These are phyloP conservation scores for Mucor plumbeus DNA, from an alignment of 371 early-diverging fungal species.

Conservation along the genomic window DNA sequence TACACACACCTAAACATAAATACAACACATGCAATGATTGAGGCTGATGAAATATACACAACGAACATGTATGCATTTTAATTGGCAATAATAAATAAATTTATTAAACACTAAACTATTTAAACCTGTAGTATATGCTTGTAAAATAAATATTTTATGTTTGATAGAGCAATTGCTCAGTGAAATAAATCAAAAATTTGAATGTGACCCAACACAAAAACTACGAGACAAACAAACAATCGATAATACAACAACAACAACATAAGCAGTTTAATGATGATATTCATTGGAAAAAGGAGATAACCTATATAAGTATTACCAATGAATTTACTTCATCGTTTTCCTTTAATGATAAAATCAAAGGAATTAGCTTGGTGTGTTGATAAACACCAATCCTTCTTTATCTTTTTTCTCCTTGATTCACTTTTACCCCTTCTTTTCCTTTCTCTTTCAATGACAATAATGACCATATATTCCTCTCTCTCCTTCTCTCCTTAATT, in stretches of 20 bases:
- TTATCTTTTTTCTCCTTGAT: background rate
- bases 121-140: no score
- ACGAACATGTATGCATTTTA: background rate
- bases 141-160: no score
- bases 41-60: background rate
- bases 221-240: background rate
- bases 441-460: background rate
- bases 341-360: constrained; percentile 4
- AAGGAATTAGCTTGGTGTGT: background rate
- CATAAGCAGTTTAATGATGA: no score
- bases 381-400: background rate
- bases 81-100: background rate
- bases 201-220: background rate
- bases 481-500: no score
- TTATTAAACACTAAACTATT: background rate
- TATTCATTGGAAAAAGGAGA: no score
- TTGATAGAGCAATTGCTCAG: background rate
- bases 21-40: background rate
- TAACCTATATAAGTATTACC: background rate
- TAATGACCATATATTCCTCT: background rate
- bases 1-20: no score
- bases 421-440: background rate
- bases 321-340: background rate
- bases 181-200: background rate
- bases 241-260: background rate